Evolutionary conservation across 148 eudicot genomes (phyloP), one percentile per base, ranked within the genome.

Genomic region (Limonium bicolor): DNA sequence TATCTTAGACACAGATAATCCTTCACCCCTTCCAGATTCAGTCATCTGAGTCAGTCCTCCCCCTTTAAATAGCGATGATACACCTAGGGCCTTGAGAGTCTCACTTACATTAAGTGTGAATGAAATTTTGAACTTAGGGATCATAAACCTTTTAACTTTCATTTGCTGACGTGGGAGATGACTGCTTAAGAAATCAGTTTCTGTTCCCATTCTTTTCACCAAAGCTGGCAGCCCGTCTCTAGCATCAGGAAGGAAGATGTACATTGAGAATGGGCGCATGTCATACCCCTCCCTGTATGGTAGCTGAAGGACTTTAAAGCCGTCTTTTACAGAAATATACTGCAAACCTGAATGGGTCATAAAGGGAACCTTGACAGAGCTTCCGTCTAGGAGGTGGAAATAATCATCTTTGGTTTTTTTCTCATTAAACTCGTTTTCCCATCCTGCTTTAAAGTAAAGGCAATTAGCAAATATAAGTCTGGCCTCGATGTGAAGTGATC

Each of bases 361-460:
- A 67, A 71, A 87, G 9, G 90, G 90, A 2, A 56, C 96, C 51
- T 72, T 67, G 31, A 79, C 53, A 17, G 82, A 48, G 48, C 37
- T 65, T 4, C 90, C 90, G 31, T 63, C 26, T 3, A 71, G 71
- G 27, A 86, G 84, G 70, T 73, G 73, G 43, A 86, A 82, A 12
- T 76, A 65, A 26, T 65, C 41, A 6, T 82, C 77, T 52, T 73
- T 65, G n/a, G 90, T 79, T 22, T 46, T 16, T 1, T 83, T 62
- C 43, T 68, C 40, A 16, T 76, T 76, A 24, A 82, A 87, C 50
- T 78, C 69, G 3, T 71, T 65, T 1, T 23, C 43, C 94, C 96
- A 87, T 13, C 71, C 65, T 37, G 94, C 96, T 44, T 87, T 87
- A 48, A 78, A 87, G 58, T 87, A 87, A 16, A 87, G 41, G 1